These are phyloP conservation scores for Erysimum cheiranthoides DNA, from an alignment of 345 rosid genomes.

Conservation along the genomic window DNA sequence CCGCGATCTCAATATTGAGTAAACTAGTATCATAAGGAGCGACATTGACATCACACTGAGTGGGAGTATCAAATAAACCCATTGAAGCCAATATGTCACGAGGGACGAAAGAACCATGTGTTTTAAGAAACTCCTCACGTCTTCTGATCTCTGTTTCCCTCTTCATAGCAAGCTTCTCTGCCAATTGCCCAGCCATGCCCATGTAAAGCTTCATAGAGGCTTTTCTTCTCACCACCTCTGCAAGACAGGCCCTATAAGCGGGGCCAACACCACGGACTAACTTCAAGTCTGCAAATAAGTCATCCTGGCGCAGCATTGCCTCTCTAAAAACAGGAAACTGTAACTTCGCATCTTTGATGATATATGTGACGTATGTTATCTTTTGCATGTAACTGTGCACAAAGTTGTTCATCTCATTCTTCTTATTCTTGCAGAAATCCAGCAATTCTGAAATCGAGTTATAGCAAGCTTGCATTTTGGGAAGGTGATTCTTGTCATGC, in stretches of 20 bases:
- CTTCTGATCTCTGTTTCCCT: constrained; percentile 89
- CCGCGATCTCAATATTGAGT: constrained; percentile 78
- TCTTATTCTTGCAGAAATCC: constrained; percentile 71
- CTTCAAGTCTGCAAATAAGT: constrained; percentile 72
- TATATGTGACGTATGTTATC: constrained; percentile 65
- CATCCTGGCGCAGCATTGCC: constrained; percentile 87
- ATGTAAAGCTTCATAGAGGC: constrained; percentile 94
- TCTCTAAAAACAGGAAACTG: constrained; percentile 96
- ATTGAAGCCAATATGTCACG: constrained; percentile 78
- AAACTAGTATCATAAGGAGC: constrained; percentile 82
- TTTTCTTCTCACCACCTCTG: constrained; percentile 91
- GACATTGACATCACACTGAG: constrained; percentile 89
- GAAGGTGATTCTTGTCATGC: constrained; percentile 91
- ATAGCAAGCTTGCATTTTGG: constrained; percentile 77
- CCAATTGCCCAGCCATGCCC: constrained; percentile 99
- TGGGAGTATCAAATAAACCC: constrained; percentile 90
- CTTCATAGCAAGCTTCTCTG: constrained; percentile 90
- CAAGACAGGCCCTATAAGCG: constrained; percentile 96
- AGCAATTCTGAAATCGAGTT: constrained; percentile 68
- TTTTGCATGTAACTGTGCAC: constrained; percentile 88
- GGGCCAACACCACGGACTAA: constrained; percentile 81
- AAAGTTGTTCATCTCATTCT: constrained; percentile 87
- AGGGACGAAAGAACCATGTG: constrained; percentile 69
- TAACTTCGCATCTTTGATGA: constrained; percentile 85
- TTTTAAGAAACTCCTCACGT: constrained; percentile 85